phyloP scores from a whole-genome alignment of 2,329 filamentous ascomycete species.

The Camillea tinctor region DNA sequence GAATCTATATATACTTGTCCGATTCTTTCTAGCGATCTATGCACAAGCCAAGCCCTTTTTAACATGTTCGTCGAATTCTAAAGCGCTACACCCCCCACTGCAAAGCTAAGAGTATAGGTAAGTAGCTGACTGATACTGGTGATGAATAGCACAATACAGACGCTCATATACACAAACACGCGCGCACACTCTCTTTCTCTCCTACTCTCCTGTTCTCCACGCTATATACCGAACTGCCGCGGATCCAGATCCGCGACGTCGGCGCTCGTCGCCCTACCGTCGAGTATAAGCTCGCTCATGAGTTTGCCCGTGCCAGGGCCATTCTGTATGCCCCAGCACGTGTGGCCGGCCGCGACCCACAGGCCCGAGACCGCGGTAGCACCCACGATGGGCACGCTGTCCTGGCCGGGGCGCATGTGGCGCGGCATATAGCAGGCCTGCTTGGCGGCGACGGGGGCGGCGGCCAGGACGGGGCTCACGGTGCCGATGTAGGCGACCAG shows the following conservation, averaged over 20 bases:
- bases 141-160: no score
- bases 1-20: no score
- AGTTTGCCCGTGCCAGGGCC: slow-evolving; percentile 81
- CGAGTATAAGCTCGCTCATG: slow-evolving; percentile 76
- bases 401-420: slow-evolving; percentile 60
- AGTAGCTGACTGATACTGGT: no score
- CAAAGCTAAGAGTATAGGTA: no score
- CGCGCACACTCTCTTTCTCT: background rate
- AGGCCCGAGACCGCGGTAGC: slow-evolving; percentile 70
- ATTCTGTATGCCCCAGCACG: slow-evolving; percentile 98
- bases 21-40: no score
- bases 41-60: no score
- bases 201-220: background rate
- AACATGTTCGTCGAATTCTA: no score
- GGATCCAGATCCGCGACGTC: slow-evolving; percentile 67
- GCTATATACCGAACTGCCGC: slow-evolving; percentile 55
- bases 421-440: slow-evolving; percentile 95
- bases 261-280: slow-evolving; percentile 67
- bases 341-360: slow-evolving; percentile 84
- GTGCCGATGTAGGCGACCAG: slow-evolving; percentile 74
- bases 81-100: no score
- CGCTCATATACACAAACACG: background rate
- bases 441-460: slow-evolving; percentile 67
- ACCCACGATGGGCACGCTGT: slow-evolving; percentile 73
- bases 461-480: slow-evolving; percentile 63